These are phyloP conservation scores for Rhodotorula sp. DNA, from an alignment of 1,284 basidiomycete species.

Conservation along the genomic window DNA sequence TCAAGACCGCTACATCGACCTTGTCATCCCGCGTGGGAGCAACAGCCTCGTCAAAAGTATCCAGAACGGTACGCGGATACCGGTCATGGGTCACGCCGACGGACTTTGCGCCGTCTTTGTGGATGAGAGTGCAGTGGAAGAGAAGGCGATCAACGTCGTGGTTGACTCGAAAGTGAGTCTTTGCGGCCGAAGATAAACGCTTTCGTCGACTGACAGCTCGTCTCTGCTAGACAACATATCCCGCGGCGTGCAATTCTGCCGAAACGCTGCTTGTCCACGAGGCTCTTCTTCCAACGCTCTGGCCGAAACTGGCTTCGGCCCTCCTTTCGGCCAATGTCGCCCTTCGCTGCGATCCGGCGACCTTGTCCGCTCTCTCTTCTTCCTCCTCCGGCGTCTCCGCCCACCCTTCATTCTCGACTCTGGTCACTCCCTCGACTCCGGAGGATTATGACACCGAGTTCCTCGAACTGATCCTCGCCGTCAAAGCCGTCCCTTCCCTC, in stretches of 20 bases:
- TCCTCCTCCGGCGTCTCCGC: slow-evolving; percentile 46
- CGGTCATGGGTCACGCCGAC: slow-evolving; percentile 99
- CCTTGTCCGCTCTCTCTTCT: slow-evolving; percentile 57
- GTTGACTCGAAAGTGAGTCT: slow-evolving; percentile 82
- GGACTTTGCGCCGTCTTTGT: slow-evolving; percentile 87
- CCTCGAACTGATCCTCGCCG: slow-evolving; percentile 76
- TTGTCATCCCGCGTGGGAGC: slow-evolving; percentile 94
- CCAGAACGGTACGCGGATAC: slow-evolving; percentile 84
- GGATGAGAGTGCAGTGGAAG: slow-evolving; percentile 73
- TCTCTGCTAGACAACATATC: slow-evolving; percentile 75
- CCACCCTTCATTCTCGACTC: slow-evolving; percentile 45
- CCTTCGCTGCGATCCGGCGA: slow-evolving; percentile 71
- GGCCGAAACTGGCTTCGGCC: slow-evolving; percentile 73
- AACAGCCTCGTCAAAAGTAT: slow-evolving; percentile 86
- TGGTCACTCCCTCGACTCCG: slow-evolving; percentile 45
- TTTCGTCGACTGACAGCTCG: background rate
- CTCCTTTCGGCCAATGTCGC: slow-evolving; percentile 69
- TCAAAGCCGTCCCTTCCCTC: slow-evolving; percentile 70
- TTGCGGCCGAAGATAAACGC: too few species aligned
- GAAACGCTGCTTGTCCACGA: slow-evolving; percentile 88
- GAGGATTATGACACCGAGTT: slow-evolving; percentile 83
- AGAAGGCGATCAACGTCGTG: slow-evolving; percentile 75
- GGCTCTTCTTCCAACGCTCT: slow-evolving; percentile 65
- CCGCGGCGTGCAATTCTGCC: slow-evolving; percentile 90
- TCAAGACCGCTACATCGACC: slow-evolving; percentile 88